Conservation (phyloP, 345 rosid genomes). For the Kandelia obovata region DNA sequence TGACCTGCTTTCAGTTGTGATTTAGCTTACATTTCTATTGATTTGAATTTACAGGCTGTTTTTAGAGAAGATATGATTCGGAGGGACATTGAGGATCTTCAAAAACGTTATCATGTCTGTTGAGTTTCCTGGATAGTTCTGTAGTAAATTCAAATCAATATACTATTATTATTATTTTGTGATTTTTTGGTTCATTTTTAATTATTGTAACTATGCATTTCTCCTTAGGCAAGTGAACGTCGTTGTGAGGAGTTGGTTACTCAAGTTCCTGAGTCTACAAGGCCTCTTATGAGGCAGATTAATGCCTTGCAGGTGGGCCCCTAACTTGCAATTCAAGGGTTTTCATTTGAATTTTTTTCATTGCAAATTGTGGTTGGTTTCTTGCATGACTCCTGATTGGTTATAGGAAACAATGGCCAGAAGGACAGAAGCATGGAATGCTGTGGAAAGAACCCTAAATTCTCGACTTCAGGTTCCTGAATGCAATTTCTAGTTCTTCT, state of each 20-base stretch:
- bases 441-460: constrained; percentile 88
- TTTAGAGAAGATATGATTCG: constrained; percentile 75
- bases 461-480: constrained; percentile 78
- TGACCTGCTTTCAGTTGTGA: constrained; percentile 6
- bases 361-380: background rate
- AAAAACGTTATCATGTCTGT: constrained; percentile 85
- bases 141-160: background rate
- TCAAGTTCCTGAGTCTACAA: constrained; percentile 98
- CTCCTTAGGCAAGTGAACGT: constrained; percentile 84
- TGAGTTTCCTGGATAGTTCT: constrained; percentile 6
- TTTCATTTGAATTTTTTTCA: constrained; percentile 1
- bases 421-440: constrained; percentile 96
- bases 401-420: constrained; percentile 80
- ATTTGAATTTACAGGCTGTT: constrained; percentile 52
- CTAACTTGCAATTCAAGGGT: constrained; percentile 5
- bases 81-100: constrained; percentile 83
- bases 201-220: constrained; percentile 9
- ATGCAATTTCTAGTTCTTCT: constrained; percentile 14
- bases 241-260: constrained; percentile 96
- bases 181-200: constrained; percentile 8
- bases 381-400: constrained; percentile 20
- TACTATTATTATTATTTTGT: constrained; percentile 4
- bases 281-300: constrained; percentile 96
- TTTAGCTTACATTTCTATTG: constrained; percentile 14
- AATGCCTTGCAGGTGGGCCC: constrained; percentile 89